Percentiles rank a stretch among this genome's conserved stretches.
Evolutionary conservation across 2,329 filamentous ascomycete species (phyloP).

Genomic region (Xylaria sp.): DNA sequence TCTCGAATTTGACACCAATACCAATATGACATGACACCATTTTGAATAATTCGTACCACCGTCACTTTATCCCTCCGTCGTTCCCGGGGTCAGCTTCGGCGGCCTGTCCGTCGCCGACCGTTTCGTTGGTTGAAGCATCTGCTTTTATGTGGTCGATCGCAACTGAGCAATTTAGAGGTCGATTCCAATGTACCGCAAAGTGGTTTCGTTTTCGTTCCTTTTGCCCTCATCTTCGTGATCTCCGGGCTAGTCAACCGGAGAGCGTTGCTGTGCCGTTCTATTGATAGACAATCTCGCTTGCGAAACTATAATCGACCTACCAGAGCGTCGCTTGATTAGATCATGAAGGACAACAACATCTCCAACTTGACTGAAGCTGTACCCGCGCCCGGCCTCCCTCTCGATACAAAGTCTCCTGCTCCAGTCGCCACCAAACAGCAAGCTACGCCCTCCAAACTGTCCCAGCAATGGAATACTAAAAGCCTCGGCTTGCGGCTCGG

Average conservation of each 20-base stretch:
- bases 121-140: slow-evolving; percentile 7
- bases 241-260: background rate
- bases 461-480: slow-evolving; percentile 75
- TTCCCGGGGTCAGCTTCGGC: slow-evolving; percentile 10
- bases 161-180: slow-evolving; percentile 18
- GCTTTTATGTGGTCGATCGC: slow-evolving; percentile 19
- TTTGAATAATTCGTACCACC: background rate
- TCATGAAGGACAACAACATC: slow-evolving; percentile 38
- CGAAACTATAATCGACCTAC: slow-evolving; percentile 4
- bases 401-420: slow-evolving; percentile 17
- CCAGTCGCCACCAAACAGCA: slow-evolving; percentile 22
- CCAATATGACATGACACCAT: slow-evolving; percentile 13
- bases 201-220: slow-evolving; percentile 11
- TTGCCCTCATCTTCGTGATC: slow-evolving; percentile 16
- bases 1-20: background rate
- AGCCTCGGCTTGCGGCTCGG: slow-evolving; percentile 73
- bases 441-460: slow-evolving; percentile 38
- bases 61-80: background rate
- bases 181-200: slow-evolving; percentile 33
- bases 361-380: slow-evolving; percentile 30
- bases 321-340: background rate
- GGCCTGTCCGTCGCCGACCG: background rate
- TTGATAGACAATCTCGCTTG: slow-evolving; percentile 4
- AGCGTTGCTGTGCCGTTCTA: slow-evolving; percentile 8
- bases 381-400: slow-evolving; percentile 13